Base-by-base conservation (phyloP, 768 basidiomycete species). In the Phylloporus rhodoxanthus region DNA sequence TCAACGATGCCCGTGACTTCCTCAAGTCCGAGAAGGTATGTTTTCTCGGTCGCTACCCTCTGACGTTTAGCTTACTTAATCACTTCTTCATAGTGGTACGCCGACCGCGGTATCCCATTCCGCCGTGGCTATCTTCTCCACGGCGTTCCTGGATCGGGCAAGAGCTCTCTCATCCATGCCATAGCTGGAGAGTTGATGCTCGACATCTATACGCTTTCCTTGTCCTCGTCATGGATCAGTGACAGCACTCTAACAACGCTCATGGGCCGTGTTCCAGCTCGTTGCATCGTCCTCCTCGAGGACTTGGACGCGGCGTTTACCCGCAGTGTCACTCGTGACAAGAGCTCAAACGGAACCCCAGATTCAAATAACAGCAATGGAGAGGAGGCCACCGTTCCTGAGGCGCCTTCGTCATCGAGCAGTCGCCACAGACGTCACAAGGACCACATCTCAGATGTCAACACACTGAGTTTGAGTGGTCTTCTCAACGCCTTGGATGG, bases 21-120 rank as follows among this genome's bases (percentile, higher is more conserved):
- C 75, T 92, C 58, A 82, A 80, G 57, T 84, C 83, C 50, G 89
- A 91, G 68, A 89, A 87, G 78, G 86, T 78, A 62, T 68, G 63
- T 26, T 46, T 8, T 57, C 19, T 57, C 44, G 41, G 8, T 15
- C 14, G 32, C 40, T 8, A n/a, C 30, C 29, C 47, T 7, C 11
- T 13, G 20, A 26, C 36, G 8, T 17, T 6, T n/a, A 5, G 20
- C 28, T 47, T 29, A 23, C 38, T 43, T 50, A 40, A 38, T 36
- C 6, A 45, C 50, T 5, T 30, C n/a, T 54, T 20, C 26, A 50
- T 29, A 88, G 81, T 92, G 91, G 91, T 93, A 92, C 58, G 87
- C 87, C n/a, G 87, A 91, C 67, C 84, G 91, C 59, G 91, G 91
- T 44, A 91, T 92, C 56, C 91, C 91, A 26, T 92, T 89, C 79